Base-by-base conservation (phyloP, 805 yeast genomes). In the Novakomyces olei region DNA sequence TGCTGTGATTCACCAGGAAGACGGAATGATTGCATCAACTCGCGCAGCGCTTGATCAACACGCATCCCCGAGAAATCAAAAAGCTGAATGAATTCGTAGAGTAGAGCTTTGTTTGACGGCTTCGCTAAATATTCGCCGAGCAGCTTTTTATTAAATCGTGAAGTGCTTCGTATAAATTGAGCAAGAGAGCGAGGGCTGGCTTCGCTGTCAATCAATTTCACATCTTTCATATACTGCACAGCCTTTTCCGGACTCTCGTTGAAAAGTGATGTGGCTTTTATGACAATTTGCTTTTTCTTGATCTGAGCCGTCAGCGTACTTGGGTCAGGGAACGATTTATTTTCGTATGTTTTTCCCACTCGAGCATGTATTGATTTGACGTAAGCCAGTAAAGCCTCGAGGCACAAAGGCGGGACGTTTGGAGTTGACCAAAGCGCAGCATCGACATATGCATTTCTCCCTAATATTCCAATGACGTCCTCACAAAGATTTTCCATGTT, bases 1-100 rank as follows among this genome's bases (percentile, higher is more conserved):
- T 80, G 94, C 47, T 81, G 96, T 0, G 95, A 76, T 54, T 88
- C 99, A 37, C 99, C 99, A 1, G 96, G 96, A 31, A 88, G 61
- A 50, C 98, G 67, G 48, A 88, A 85, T 15, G 76, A 67, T 36
- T 77, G 75, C 41, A 91, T 59, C 37, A 88, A 51, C 35, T 77
- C 61, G 45, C 99, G 65, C 33, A 88, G 58, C 0, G 94, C 94
- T 51, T 85, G 95, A 51, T 88, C 99, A 2, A 91, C 85, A 45
- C 98, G 62, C 42, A 76, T 57, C 14, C 67, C 74, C 24, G 60
- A 57, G 48, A 83, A 83, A 36, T 83, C 85, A 48, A 85, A 74
- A 34, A 69, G 51, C 1, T 58, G 57, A 40, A 85, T 65, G 46
- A 80, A 88, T 30, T 64, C 57, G 31, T 59, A 59, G 41, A 85